A percentile compares a stretch with the other conserved stretches of the same genome.
Conservation (phyloP, 129 eudicot genomes). For the Ambrosia artemisiifolia region DNA sequence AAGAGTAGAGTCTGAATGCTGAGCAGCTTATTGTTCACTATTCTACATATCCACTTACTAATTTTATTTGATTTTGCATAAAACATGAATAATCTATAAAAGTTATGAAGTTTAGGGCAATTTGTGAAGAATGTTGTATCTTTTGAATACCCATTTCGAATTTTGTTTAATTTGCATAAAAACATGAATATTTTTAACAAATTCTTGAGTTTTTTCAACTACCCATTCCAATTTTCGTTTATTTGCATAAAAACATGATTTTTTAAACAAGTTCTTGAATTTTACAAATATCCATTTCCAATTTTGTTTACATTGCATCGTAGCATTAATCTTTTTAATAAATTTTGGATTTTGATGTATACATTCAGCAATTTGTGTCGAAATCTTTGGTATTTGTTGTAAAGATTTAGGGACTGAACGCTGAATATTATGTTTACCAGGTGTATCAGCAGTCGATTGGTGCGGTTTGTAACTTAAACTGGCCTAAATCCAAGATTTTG, state of each 20-base stretch:
- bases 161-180: background rate
- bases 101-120: no score
- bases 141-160: background rate
- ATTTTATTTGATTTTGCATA: no score
- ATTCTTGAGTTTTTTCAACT: background rate
- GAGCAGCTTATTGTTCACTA: no score
- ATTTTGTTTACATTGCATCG: background rate
- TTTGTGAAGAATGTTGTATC: no score
- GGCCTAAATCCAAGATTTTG: slow-evolving; percentile 75
- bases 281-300: background rate
- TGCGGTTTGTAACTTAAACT: slow-evolving; percentile 84
- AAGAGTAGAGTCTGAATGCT: no score
- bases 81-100: no score
- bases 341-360: background rate
- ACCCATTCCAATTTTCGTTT: background rate
- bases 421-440: slow-evolving; percentile 35
- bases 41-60: no score
- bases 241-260: background rate
- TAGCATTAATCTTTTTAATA: background rate
- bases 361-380: background rate
- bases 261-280: background rate
- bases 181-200: background rate
- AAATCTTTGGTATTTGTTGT: background rate
- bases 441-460: slow-evolving; percentile 93
- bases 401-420: slow-evolving; percentile 5